Percentiles rank a stretch among this genome's conserved stretches.
Conservation (phyloP, 176 grass and related monocot species). For the Oryza punctata region DNA sequence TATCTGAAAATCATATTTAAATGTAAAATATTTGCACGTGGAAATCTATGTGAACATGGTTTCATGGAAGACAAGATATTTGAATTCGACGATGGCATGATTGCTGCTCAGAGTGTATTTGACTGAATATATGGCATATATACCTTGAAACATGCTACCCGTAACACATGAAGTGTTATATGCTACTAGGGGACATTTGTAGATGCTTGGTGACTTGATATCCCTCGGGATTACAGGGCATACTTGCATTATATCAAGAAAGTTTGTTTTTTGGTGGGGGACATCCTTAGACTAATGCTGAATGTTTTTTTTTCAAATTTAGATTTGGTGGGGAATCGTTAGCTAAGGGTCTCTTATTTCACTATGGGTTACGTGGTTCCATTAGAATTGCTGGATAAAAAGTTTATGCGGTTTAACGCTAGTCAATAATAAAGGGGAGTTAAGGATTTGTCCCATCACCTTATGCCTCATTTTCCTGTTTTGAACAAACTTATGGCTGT, state of each 20-base stretch:
- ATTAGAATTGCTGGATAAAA: too few species aligned
- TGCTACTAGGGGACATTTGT: not conserved
- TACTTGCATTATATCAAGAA: not conserved
- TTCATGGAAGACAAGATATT: slow-evolving; percentile 8
- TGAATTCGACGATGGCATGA: not conserved
- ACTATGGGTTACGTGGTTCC: too few species aligned
- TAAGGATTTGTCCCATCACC: too few species aligned
- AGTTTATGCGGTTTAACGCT: too few species aligned
- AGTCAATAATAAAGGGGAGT: too few species aligned
- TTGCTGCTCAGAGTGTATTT: not conserved
- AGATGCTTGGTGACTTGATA: not conserved
- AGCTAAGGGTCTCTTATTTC: too few species aligned
- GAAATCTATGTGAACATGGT: slow-evolving; percentile 8
- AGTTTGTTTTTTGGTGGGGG: too few species aligned
- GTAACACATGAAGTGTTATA: not conserved
- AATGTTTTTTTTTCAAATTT: not conserved
- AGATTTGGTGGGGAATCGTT: not conserved
- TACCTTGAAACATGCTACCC: not conserved
- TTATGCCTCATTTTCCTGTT: too few species aligned
- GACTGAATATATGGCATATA: slow-evolving; percentile 1
- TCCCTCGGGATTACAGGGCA: not conserved
- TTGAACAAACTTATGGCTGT: too few species aligned
- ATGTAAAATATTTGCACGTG: slow-evolving; percentile 8
- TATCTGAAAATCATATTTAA: not conserved
- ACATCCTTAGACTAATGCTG: not conserved